These are phyloP conservation scores for Phyllostachys edulis DNA, from an alignment of 176 grass and related monocot genomes.

Conservation along the genomic window DNA sequence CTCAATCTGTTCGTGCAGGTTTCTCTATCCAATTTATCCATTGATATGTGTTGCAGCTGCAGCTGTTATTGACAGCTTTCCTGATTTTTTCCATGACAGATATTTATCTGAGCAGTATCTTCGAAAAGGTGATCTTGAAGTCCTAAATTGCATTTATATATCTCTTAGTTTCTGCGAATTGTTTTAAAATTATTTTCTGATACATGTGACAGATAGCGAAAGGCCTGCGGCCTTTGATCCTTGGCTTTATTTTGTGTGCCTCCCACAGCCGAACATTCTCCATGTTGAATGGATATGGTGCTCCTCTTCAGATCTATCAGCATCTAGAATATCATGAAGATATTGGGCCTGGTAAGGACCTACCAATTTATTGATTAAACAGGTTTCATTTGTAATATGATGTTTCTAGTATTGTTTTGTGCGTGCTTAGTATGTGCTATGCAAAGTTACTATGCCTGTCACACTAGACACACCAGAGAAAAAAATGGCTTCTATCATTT, in stretches of 20 bases:
- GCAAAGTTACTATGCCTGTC: background rate
- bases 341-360: slow-evolving; percentile 65
- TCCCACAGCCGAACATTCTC: slow-evolving; percentile 98
- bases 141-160: background rate
- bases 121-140: slow-evolving; percentile 54
- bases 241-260: slow-evolving; percentile 88
- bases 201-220: slow-evolving; percentile 78
- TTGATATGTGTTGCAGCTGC: slow-evolving; percentile 91
- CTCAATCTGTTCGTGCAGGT: slow-evolving; percentile 54
- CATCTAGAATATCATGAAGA: slow-evolving; percentile 92
- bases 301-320: slow-evolving; percentile 88
- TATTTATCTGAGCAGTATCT: slow-evolving; percentile 67
- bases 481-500: background rate
- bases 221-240: slow-evolving; percentile 75
- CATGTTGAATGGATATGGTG: slow-evolving; percentile 93
- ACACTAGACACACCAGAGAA: background rate
- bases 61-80: slow-evolving; percentile 81
- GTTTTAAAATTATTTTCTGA: slow-evolving; percentile 26
- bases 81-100: slow-evolving; percentile 88
- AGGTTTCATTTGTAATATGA: background rate
- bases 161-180: background rate
- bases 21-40: slow-evolving; percentile 98
- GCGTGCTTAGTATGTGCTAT: background rate
- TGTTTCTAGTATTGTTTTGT: background rate
- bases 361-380: slow-evolving; percentile 5